Conservation (phyloP, 805 yeast genomes). For the Tetrapisispora taiwanensis region DNA sequence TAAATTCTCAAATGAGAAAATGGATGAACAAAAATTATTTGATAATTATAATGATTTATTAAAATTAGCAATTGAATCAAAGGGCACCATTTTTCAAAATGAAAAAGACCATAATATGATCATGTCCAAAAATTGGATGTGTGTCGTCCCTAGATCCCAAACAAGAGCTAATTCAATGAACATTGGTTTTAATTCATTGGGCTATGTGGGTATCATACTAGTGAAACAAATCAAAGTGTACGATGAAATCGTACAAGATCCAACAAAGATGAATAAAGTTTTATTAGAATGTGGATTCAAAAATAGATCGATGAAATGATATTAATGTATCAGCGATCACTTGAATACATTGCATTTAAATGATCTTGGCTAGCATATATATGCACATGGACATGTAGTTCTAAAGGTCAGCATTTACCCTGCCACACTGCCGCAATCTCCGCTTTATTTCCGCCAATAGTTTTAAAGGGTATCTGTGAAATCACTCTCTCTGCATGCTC, state of each 20-base stretch:
- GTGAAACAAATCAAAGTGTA: slow-evolving; percentile 57
- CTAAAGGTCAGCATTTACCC: too few species aligned
- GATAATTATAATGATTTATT: slow-evolving; percentile 35
- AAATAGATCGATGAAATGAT: too few species aligned
- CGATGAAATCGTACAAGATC: slow-evolving; percentile 39
- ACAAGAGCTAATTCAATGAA: slow-evolving; percentile 40
- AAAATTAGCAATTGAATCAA: slow-evolving; percentile 56
- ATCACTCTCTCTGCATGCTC: neutral
- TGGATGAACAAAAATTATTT: slow-evolving; percentile 18
- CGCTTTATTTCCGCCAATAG: neutral
- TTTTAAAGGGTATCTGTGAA: neutral
- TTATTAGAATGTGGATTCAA: slow-evolving; percentile 60
- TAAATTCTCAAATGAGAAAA: slow-evolving; percentile 40
- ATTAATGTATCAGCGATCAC: too few species aligned
- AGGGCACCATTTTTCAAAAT: slow-evolving; percentile 8
- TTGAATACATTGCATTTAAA: too few species aligned
- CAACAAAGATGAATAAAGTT: slow-evolving; percentile 36
- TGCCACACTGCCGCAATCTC: too few species aligned
- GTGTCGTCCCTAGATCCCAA: slow-evolving; percentile 70
- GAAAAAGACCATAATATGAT: slow-evolving; percentile 67
- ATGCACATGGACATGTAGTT: neutral
- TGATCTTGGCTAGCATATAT: too few species aligned
- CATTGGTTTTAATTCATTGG: slow-evolving; percentile 67
- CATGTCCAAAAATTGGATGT: slow-evolving; percentile 74
- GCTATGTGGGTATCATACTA: slow-evolving; percentile 65